Evolutionary conservation across 352 stramenopile genomes (phyloP).

Genomic region (Globisporangium echinulatum): DNA sequence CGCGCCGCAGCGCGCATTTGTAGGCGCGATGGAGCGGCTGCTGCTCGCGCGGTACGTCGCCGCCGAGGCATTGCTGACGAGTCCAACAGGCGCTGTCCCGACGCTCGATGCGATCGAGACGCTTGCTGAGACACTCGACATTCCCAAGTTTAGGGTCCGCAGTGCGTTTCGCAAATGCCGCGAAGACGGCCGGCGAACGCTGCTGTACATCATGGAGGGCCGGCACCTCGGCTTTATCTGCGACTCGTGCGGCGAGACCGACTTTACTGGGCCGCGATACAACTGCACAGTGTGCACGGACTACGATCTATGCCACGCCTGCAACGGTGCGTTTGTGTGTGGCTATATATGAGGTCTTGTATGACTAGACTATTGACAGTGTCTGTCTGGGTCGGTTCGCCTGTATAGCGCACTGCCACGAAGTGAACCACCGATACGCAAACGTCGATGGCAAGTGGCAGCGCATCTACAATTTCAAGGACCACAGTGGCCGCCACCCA

Average conservation of each 20-base stretch:
- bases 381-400: slow-evolving; percentile 5
- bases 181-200: slow-evolving; percentile 51
- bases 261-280: slow-evolving; percentile 67
- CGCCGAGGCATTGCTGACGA: slow-evolving; percentile 29
- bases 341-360: background rate
- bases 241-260: slow-evolving; percentile 72
- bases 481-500: slow-evolving; percentile 43
- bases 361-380: too few relatives aligned
- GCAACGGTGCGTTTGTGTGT: slow-evolving; percentile 34
- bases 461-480: slow-evolving; percentile 67
- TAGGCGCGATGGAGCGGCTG: slow-evolving; percentile 20
- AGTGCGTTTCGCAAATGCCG: slow-evolving; percentile 78
- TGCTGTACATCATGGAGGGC: slow-evolving; percentile 80
- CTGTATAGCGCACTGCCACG: slow-evolving; percentile 38
- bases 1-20: slow-evolving; percentile 20
- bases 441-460: slow-evolving; percentile 82
- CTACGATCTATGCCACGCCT: slow-evolving; percentile 64
- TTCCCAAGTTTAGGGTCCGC: slow-evolving; percentile 73
- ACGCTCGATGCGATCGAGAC: slow-evolving; percentile 62
- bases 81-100: slow-evolving; percentile 13
- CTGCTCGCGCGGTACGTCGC: slow-evolving; percentile 33
- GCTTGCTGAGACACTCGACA: slow-evolving; percentile 60
- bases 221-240: slow-evolving; percentile 79
- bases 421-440: slow-evolving; percentile 67
- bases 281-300: slow-evolving; percentile 74